Conservation (phyloP, 176 grass and related monocot species). For the Lolium perenne region DNA sequence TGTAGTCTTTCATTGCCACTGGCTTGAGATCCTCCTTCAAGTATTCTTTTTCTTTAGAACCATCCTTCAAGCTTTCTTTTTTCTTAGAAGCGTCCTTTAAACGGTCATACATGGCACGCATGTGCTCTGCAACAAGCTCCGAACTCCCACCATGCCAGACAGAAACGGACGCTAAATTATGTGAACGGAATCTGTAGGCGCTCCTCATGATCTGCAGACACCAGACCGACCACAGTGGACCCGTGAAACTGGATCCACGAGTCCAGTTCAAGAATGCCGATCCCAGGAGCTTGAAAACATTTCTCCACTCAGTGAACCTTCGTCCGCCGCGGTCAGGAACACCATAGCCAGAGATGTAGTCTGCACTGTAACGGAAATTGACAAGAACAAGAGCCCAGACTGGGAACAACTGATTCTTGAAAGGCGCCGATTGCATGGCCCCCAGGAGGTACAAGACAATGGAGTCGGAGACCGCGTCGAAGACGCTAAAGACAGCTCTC, state of each 20-base stretch:
- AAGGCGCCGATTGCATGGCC: conserved; percentile 20
- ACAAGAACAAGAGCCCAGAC: conserved; percentile 40
- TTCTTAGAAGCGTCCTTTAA: too few species aligned
- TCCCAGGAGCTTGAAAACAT: neutral
- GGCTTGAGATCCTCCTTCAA: neutral
- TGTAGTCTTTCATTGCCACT: neutral
- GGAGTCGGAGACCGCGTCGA: neutral
- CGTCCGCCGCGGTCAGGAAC: neutral
- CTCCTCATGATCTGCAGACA: conserved; percentile 22
- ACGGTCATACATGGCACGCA: neutral
- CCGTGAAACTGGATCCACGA: neutral
- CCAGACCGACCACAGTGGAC: conserved; percentile 10
- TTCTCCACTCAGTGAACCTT: neutral
- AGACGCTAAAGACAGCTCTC: conserved; percentile 8
- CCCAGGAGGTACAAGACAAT: conserved; percentile 33
- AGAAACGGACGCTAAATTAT: rapidly evolving
- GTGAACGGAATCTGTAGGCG: neutral
- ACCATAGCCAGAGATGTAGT: conserved; percentile 39
- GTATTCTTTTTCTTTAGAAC: too few species aligned
- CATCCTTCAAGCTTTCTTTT: too few species aligned
- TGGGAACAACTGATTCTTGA: conserved; percentile 34
- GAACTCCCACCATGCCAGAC: conserved; percentile 29
- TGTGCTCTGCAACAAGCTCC: neutral
- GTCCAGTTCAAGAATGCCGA: neutral
- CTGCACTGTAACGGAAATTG: neutral